Conservation (phyloP, 192 early-diverging fungal genomes). For the Coemansia sp. region DNA sequence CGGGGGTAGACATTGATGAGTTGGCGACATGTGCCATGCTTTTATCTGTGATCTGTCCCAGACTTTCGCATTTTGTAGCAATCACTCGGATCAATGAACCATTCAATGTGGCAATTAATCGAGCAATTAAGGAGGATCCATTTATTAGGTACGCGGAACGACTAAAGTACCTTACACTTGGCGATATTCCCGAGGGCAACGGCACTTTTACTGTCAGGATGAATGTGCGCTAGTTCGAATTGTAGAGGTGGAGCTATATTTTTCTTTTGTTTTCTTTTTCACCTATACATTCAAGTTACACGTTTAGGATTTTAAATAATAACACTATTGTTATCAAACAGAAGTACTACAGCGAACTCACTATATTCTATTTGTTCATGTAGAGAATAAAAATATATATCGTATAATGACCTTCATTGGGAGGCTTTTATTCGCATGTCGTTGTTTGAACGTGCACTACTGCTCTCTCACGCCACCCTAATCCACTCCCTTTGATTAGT, state of each 20-base stretch:
- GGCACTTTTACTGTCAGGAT: neutral
- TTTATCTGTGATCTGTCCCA: neutral
- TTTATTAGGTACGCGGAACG: neutral
- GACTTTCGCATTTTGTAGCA: neutral
- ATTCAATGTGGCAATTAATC: neutral
- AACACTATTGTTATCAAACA: neutral
- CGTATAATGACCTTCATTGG: neutral
- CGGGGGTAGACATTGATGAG: neutral
- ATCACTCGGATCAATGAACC: neutral
- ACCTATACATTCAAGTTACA: neutral
- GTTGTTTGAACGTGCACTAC: neutral
- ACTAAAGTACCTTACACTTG: neutral
- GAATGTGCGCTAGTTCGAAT: too few relatives aligned
- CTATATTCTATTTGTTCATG: neutral
- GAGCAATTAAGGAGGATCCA: neutral
- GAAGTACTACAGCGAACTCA: neutral
- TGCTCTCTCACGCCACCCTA: neutral
- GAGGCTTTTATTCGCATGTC: neutral
- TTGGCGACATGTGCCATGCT: neutral
- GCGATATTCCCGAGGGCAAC: neutral
- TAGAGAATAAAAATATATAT: neutral
- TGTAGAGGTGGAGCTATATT: too few relatives aligned
- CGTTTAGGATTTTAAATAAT: too few relatives aligned
- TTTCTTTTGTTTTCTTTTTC: too few relatives aligned
- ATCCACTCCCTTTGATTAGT: neutral